Evolutionary conservation across 352 stramenopile species (phyloP).

Genomic region (Pythium myriotylum): DNA sequence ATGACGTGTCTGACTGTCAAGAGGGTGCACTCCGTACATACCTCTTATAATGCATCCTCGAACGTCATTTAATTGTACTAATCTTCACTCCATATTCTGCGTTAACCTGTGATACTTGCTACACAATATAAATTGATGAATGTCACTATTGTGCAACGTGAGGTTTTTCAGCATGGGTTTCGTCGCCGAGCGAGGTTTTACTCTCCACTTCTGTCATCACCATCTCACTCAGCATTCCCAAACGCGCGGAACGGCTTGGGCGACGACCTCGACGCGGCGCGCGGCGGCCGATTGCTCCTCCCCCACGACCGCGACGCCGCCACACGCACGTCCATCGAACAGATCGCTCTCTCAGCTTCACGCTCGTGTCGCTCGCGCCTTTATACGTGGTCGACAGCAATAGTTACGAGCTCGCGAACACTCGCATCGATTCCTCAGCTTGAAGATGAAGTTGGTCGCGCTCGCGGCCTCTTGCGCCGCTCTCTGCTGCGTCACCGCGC

Average conservation of each 20-base stretch:
- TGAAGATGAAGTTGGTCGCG: constrained; percentile 7
- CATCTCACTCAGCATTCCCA: background rate
- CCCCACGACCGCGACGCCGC: background rate
- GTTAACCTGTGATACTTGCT: no score
- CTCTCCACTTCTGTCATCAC: constrained; percentile 6
- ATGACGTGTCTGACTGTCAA: no score
- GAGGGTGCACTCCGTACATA: no score
- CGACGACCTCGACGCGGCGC: background rate
- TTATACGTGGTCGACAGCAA: background rate
- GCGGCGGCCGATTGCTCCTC: background rate
- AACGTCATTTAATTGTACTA: background rate
- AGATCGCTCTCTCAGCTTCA: background rate
- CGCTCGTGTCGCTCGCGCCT: background rate
- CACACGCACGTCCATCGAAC: background rate
- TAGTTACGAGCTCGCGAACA: background rate
- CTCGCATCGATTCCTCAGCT: background rate
- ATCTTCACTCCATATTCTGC: no score
- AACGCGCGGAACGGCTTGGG: background rate
- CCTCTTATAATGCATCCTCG: constrained; percentile 4
- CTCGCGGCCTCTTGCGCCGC: constrained; percentile 6
- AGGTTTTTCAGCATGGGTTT: constrained; percentile 4
- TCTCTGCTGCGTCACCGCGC: constrained; percentile 8
- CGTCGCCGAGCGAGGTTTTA: constrained; percentile 3
- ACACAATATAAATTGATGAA: background rate
- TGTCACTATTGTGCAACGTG: constrained; percentile 23